Base-by-base conservation (phyloP, 2,329 filamentous ascomycete genomes). In the Nothopassalora personata region DNA sequence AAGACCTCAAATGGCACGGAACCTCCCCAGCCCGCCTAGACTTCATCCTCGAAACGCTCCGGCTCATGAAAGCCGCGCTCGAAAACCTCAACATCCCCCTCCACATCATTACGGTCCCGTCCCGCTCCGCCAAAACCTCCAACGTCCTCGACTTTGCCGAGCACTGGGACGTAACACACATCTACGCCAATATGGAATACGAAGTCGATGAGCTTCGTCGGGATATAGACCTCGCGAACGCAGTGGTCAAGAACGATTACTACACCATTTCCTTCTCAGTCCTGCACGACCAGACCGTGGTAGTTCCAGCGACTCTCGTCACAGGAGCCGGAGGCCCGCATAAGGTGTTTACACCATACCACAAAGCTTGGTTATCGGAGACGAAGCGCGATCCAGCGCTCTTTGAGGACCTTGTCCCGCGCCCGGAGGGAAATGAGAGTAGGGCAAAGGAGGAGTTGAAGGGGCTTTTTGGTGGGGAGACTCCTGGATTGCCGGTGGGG, bases 181-280 rank as follows among this genome's bases (percentile, higher is more conserved):
- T 81, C 1, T 81, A 75, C 61, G 77, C 75, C 15, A 80, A 81
- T 54, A 84, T 91, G 60, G 91, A 96, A 71, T 96, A 96, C 68
- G 92, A 96, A 72, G 90, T 95, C 0, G 92, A 97, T 70, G 92
- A 96, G 74, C 75, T 96, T 57, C 80, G 91, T 36, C 70, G 79
- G 1, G 80, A 81, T 61, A 74, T 79, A 49, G 74, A 75, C 56
- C 62, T 80, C 1, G 70, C 77, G 0, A 70, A 77, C 53, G 66
- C 69, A 10, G 27, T 30, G 15, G n/a, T 19, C 8, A 30, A 28
- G 13, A 63, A 72, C 28, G 60, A 72, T 28, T 65, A 71, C 4
- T 64, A 72, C 6, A 71, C 72, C 6, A 68, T 78, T 0, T 72
- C 74, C 5, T 72, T 81, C 8, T 75, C 75, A 7, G 62, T 80